These are phyloP conservation scores for Sclerotinia sclerotiorum DNA, from an alignment of 2,329 filamentous ascomycete species.

Conservation along the genomic window DNA sequence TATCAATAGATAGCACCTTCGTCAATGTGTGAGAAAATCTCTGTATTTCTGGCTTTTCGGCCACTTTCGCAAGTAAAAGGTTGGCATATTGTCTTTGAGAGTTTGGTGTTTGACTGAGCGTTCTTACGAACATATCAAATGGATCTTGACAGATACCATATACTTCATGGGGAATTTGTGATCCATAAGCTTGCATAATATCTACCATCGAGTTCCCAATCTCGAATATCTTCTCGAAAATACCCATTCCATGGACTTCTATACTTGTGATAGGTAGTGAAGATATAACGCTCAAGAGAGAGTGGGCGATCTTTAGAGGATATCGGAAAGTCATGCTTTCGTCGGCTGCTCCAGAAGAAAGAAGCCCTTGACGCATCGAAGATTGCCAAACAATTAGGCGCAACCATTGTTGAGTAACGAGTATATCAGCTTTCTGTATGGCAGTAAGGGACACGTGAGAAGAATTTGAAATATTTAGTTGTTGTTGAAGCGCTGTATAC, in stretches of 20 bases:
- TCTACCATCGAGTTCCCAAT: conserved; percentile 48
- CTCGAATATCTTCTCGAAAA: conserved; percentile 53
- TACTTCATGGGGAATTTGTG: conserved; percentile 26
- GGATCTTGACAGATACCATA: conserved; percentile 44
- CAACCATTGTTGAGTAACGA: conserved; percentile 70
- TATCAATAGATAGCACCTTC: conserved; percentile 20
- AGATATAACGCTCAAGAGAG: conserved; percentile 50
- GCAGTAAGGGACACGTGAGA: conserved; percentile 48
- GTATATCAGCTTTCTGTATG: conserved; percentile 66
- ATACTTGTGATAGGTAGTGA: conserved; percentile 46
- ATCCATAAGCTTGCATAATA: conserved; percentile 44
- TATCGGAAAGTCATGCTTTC: conserved; percentile 62
- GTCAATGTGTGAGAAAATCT: conserved; percentile 29
- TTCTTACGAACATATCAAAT: conserved; percentile 48
- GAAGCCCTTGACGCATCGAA: conserved; percentile 63
- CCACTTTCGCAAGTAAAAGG: conserved; percentile 45
- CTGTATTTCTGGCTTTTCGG: conserved; percentile 43
- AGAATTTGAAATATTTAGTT: conserved; percentile 46
- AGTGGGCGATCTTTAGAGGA: conserved; percentile 60
- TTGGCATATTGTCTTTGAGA: conserved; percentile 47
- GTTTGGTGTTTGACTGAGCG: conserved; percentile 47
- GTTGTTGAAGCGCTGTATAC: conserved; percentile 55
- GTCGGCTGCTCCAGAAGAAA: conserved; percentile 59
- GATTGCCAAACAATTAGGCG: conserved; percentile 71
- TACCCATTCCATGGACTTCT: conserved; percentile 51